Evolutionary conservation across 73 alveolate species (phyloP).

Genomic region (Diophrys appendiculata): DNA sequence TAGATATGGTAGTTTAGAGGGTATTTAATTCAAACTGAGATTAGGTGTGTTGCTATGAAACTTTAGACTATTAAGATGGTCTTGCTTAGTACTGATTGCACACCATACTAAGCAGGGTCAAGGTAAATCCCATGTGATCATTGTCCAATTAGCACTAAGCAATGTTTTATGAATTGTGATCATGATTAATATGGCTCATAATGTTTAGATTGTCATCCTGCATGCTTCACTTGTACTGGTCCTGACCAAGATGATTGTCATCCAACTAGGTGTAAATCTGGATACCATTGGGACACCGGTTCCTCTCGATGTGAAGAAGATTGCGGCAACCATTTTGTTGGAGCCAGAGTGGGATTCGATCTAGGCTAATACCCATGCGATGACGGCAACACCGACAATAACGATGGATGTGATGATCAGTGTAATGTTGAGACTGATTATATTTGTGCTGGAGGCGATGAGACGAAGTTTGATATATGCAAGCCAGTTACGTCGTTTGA

Average conservation of each 20-base stretch:
- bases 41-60: neutral
- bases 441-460: neutral
- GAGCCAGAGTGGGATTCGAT: neutral
- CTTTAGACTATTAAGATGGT: neutral
- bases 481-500: neutral
- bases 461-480: neutral
- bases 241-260: neutral
- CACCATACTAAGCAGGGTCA: neutral
- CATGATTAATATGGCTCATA: neutral
- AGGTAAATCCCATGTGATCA: neutral
- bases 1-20: too few relatives aligned
- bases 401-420: conserved; percentile 2
- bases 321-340: neutral
- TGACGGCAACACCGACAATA: neutral
- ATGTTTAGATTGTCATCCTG: neutral
- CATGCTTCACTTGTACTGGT: neutral
- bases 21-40: neutral
- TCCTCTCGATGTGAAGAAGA: neutral
- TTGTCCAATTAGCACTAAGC: neutral
- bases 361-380: neutral
- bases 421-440: conserved; percentile 9
- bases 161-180: neutral
- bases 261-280: too few relatives aligned
- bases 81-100: neutral
- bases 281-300: too few relatives aligned